Evolutionary conservation across 345 rosid species (phyloP), one percentile per base, ranked within the genome.

Genomic region (rapeseed (Brassica napus)): DNA sequence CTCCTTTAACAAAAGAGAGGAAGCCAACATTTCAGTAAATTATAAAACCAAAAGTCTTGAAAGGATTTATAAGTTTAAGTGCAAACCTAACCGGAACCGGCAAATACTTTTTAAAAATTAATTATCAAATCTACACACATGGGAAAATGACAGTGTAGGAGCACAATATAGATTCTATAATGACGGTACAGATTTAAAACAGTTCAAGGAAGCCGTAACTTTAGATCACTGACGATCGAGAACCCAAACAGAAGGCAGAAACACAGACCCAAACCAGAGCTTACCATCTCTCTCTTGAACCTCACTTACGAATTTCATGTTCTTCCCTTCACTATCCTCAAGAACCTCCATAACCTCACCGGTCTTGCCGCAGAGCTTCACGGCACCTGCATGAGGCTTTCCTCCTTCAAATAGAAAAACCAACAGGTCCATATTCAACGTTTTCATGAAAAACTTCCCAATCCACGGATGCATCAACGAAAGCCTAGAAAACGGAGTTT

Each of bases 221-320:
- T 18, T 59, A n/a, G 8, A 15, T 74, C 37, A 79, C 18, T n/a
- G 4, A 24, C 61, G 80, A 77, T 87, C 75, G 14, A 79, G 81
- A 44, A 89, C 71, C 75, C 86, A 91, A 65, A 90, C 49, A 5
- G 82, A 86, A 70, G 97, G 90, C 84, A 79, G 69, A 75, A 82
- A 68, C 31, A 88, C 85, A 24, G 77, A 81, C 0, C 81, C 81
- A 23, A 82, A 65, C 84, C 84, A 77, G 5, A 92, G 71, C 70
- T 78, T 81, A 12, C 87, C 87, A 71, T 85, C 83, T 68, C 86
- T 84, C 76, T 90, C 94, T 81, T 87, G 89, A 68, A 85, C 85
- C 82, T 92, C 96, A 77, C 97, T 90, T 0, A 89, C 75, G 60
- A 84, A 83, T 74, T 78, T 84, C 84, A 89, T 69, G 8, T 47